phyloP scores from a whole-genome alignment of 2,329 filamentous ascomycete genomes.

The Aspergillus latus region DNA sequence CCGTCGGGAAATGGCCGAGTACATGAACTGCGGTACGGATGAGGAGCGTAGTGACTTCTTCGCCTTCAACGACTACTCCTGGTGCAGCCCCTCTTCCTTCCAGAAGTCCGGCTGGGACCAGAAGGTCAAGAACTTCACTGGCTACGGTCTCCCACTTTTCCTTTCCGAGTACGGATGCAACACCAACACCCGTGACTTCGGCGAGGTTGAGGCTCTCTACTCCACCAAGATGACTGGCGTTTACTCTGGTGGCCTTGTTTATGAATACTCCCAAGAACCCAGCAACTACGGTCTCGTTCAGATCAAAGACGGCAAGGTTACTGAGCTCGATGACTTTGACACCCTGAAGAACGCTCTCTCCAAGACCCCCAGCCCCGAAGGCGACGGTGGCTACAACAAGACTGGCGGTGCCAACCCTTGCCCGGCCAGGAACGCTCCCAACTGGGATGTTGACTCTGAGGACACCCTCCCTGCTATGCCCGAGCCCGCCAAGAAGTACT shows the following conservation, averaged over 20 bases:
- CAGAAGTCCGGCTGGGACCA: conserved; percentile 73
- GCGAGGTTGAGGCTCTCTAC: conserved; percentile 79
- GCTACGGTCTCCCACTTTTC: conserved; percentile 88
- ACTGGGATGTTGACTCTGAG: conserved; percentile 58
- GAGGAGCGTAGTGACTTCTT: conserved; percentile 85
- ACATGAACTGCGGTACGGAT: conserved; percentile 90
- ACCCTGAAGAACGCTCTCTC: conserved; percentile 54
- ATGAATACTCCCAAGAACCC: conserved; percentile 87
- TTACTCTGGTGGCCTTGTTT: conserved; percentile 94
- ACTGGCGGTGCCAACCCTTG: conserved; percentile 55
- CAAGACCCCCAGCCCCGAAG: conserved; percentile 52
- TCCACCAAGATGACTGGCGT: conserved; percentile 76
- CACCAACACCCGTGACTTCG: conserved; percentile 76
- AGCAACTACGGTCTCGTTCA: conserved; percentile 79
- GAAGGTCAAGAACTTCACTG: conserved; percentile 83
- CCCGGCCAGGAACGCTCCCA: conserved; percentile 51
- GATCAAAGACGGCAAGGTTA: conserved; percentile 57
- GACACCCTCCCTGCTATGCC: conserved; percentile 59
- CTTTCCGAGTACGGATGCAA: conserved; percentile 93
- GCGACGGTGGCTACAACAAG: conserved; percentile 61
- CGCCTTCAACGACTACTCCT: conserved; percentile 81
- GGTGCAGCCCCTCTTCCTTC: conserved; percentile 78
- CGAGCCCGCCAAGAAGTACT: conserved; percentile 54
- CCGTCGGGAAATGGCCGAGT: conserved; percentile 80
- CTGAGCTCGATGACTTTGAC: conserved; percentile 63